A percentile compares a stretch with the other conserved stretches of the same genome.
These are phyloP conservation scores for Sphaerobolus stellatus DNA, from an alignment of 1,284 basidiomycete species.

Conservation along the genomic window DNA sequence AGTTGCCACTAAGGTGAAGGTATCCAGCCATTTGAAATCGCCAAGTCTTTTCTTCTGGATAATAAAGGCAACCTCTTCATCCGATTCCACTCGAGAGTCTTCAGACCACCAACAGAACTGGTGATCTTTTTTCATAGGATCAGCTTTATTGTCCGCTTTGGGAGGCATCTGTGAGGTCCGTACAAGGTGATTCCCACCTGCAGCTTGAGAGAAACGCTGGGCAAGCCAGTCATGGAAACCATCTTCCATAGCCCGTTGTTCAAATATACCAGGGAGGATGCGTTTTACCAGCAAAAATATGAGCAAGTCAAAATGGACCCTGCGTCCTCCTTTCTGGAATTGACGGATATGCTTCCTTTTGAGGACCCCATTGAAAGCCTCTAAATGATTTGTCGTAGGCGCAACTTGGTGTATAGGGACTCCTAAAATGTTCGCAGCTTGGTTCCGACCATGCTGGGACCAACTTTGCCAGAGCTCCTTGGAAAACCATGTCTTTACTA, in stretches of 20 bases:
- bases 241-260: constrained; percentile 4
- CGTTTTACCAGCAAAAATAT: constrained; percentile 24
- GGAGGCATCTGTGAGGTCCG: background rate
- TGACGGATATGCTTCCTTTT: constrained; percentile 31
- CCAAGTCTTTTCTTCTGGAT: background rate
- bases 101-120: background rate
- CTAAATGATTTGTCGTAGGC: constrained; percentile 42
- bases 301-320: constrained; percentile 32
- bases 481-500: constrained; percentile 20
- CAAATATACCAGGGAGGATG: constrained; percentile 28
- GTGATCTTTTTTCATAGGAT: background rate
- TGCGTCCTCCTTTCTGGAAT: constrained; percentile 27
- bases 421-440: constrained; percentile 25
- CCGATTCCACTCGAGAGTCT: background rate
- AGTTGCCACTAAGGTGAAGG: background rate
- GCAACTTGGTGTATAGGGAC: constrained; percentile 29
- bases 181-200: background rate
- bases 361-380: constrained; percentile 39
- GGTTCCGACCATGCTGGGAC: constrained; percentile 26
- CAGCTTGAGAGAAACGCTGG: background rate
- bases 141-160: background rate
- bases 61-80: background rate
- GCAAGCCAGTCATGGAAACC: background rate
- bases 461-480: constrained; percentile 28
- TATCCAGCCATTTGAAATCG: background rate